phyloP scores from a whole-genome alignment of 1,139 yeast species.

The Blastobotrys petasosporus region DNA sequence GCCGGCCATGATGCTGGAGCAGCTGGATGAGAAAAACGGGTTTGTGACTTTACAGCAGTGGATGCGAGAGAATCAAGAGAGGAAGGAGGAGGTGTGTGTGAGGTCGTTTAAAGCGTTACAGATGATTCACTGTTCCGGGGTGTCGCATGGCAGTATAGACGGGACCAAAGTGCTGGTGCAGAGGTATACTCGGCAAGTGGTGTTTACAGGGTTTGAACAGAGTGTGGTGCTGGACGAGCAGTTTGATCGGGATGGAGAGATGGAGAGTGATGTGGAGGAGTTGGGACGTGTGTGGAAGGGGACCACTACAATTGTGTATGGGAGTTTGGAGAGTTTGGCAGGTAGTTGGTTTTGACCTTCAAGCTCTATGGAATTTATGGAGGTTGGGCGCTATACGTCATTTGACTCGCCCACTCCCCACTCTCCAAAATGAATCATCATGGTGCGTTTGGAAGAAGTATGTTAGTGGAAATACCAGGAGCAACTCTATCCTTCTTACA shows the following conservation, averaged over 20 bases:
- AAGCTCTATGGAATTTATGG: no score
- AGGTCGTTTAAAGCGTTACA: slow-evolving; percentile 2
- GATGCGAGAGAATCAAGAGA: neutral
- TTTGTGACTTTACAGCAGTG: neutral
- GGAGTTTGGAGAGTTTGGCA: no score
- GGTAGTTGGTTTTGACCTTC: no score
- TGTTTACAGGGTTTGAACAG: slow-evolving; percentile 1
- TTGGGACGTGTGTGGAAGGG: neutral
- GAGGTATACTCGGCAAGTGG: slow-evolving; percentile 1
- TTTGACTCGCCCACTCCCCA: no score
- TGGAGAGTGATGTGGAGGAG: neutral
- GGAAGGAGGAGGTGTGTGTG: slow-evolving; percentile 2
- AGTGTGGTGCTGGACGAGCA: neutral
- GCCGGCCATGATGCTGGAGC: slow-evolving; percentile 1
- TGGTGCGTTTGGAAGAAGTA: no score
- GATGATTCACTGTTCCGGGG: slow-evolving; percentile 2
- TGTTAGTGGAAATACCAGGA: no score
- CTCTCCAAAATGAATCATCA: no score
- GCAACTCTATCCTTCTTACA: no score
- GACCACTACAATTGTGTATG: neutral
- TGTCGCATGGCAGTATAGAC: slow-evolving; percentile 1
- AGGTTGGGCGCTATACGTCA: no score
- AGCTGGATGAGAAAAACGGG: slow-evolving; percentile 1
- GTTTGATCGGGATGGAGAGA: neutral
- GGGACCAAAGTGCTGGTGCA: neutral